phyloP scores from a whole-genome alignment of 2,329 filamentous ascomycete species.

The Bipolaris sorokiniana region DNA sequence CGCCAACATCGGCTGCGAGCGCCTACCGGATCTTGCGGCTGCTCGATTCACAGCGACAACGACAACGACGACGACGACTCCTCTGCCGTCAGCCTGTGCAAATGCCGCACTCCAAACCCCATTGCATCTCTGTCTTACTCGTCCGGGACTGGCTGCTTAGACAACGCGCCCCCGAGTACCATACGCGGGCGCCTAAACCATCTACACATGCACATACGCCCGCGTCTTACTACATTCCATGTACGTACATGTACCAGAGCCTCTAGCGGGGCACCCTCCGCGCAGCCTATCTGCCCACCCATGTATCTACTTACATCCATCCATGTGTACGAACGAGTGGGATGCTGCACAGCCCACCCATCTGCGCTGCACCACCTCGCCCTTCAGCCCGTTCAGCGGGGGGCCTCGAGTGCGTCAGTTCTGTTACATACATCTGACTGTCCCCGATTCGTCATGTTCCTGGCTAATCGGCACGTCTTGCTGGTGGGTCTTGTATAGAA shows the following conservation, averaged over 20 bases:
- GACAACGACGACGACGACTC: background rate
- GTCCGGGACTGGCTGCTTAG: conserved; percentile 10
- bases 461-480: conserved; percentile 1
- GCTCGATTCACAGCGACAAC: background rate
- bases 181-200: conserved; percentile 1
- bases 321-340: conserved; percentile 6
- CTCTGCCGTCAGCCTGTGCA: too few species aligned
- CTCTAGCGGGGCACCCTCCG: conserved; percentile 10
- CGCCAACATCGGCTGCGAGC: conserved; percentile 9
- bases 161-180: conserved; percentile 8
- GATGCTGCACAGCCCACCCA: background rate
- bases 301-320: background rate
- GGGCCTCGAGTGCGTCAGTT: too few species aligned
- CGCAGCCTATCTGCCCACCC: conserved; percentile 11
- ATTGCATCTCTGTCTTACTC: background rate
- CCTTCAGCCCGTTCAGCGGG: too few species aligned
- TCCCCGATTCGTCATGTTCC: conserved; percentile 6
- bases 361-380: too few species aligned
- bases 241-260: conserved; percentile 13
- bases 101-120: too few species aligned
- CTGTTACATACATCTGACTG: too few species aligned
- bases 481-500: background rate
- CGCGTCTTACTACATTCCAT: background rate
- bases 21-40: conserved; percentile 22
- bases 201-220: conserved; percentile 7